phyloP scores from a whole-genome alignment of 2,329 filamentous ascomycete species.

The Ophiostoma montium region DNA sequence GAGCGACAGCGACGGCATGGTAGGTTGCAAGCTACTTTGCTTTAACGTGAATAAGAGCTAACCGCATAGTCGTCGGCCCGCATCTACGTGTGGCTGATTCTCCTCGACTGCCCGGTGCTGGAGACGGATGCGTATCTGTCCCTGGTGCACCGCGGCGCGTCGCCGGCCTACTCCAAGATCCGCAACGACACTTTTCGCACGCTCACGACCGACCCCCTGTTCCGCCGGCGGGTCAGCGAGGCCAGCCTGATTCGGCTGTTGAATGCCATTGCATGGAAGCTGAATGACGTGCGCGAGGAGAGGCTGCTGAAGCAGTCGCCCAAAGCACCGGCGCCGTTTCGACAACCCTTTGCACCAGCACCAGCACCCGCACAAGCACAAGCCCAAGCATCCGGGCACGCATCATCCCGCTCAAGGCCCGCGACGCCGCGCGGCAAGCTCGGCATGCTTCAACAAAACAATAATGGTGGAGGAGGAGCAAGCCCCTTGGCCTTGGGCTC shows the following conservation, averaged over 20 bases:
- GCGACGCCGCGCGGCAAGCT: background rate
- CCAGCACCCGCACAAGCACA: background rate
- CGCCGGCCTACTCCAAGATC: conserved; percentile 92
- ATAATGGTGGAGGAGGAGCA: too few relatives aligned
- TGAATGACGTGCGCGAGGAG: conserved; percentile 61
- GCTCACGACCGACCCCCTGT: conserved; percentile 90
- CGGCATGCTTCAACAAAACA: conserved; percentile 6
- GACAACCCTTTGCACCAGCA: background rate
- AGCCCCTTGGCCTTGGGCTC: background rate
- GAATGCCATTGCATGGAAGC: conserved; percentile 87
- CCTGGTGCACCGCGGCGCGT: conserved; percentile 84
- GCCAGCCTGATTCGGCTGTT: conserved; percentile 87
- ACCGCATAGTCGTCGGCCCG: conserved; percentile 65
- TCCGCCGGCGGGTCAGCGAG: conserved; percentile 87
- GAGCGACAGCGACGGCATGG: conserved; percentile 70
- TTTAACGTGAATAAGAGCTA: background rate
- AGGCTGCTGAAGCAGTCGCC: conserved; percentile 6
- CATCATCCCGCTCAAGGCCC: background rate
- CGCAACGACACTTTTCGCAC: conserved; percentile 97
- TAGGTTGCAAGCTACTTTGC: conserved; percentile 22
- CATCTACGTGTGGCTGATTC: conserved; percentile 91
- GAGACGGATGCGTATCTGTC: conserved; percentile 78
- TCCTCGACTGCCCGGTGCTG: conserved; percentile 76
- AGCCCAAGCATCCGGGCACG: too few relatives aligned
- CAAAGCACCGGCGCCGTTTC: background rate